These are phyloP conservation scores for Ustilago bromivora DNA, from an alignment of 1,284 basidiomycete species.

Conservation along the genomic window DNA sequence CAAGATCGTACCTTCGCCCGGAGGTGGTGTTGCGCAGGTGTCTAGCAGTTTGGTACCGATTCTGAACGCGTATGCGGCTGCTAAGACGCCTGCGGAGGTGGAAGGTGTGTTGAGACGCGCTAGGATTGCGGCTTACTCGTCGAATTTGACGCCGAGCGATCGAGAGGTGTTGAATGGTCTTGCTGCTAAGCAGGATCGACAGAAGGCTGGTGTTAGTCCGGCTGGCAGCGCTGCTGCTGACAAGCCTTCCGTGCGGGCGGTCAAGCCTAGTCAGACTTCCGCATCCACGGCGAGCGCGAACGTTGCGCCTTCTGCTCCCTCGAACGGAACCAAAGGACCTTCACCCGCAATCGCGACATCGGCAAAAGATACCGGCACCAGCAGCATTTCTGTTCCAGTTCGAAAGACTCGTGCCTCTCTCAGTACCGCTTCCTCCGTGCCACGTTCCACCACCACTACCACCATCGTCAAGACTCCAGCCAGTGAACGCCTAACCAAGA, in stretches of 20 bases:
- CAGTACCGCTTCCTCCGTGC: constrained; percentile 8
- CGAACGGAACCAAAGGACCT: constrained; percentile 17
- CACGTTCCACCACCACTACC: constrained; percentile 22
- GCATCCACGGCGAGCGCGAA: not conserved
- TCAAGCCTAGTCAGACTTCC: constrained; percentile 13
- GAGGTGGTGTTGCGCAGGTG: constrained; percentile 16
- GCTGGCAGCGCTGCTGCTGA: constrained; percentile 14
- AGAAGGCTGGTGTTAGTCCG: constrained; percentile 23
- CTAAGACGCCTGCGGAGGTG: constrained; percentile 63
- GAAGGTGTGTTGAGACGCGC: constrained; percentile 61
- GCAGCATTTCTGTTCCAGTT: constrained; percentile 31
- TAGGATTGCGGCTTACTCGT: constrained; percentile 58
- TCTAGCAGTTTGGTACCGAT: constrained; percentile 55
- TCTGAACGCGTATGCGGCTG: constrained; percentile 62
- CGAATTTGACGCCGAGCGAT: constrained; percentile 51
- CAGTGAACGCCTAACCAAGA: constrained; percentile 30
- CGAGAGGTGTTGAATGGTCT: constrained; percentile 59
- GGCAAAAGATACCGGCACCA: constrained; percentile 4
- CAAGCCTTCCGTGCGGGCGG: constrained; percentile 15
- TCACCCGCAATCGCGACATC: constrained; percentile 18
- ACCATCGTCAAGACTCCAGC: constrained; percentile 20
- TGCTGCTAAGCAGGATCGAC: constrained; percentile 47
- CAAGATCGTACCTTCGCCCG: constrained; percentile 38
- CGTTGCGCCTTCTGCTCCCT: constrained; percentile 2
- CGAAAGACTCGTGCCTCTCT: constrained; percentile 47